Percentiles rank a stretch among this genome's conserved stretches.
These are phyloP conservation scores for Lasiodiplodia theobromae DNA, from an alignment of 2,329 filamentous ascomycete genomes.

Conservation along the genomic window DNA sequence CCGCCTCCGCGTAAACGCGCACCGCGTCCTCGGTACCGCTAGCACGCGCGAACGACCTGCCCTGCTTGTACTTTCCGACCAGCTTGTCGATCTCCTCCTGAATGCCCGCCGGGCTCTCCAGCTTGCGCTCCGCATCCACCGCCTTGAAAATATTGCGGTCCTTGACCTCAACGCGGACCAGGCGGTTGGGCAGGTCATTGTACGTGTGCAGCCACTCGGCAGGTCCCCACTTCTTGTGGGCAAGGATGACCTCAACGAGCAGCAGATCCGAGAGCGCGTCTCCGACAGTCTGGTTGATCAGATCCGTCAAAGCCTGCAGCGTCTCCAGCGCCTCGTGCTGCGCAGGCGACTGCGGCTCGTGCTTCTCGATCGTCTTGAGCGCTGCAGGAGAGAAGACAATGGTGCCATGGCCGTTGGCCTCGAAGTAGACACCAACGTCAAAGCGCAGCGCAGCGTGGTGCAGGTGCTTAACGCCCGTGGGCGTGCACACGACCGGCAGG, in stretches of 20 bases:
- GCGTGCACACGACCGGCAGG: conserved; percentile 89
- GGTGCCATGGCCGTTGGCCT: conserved; percentile 97
- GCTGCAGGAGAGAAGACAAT: conserved; percentile 91
- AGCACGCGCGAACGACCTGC: conserved; percentile 87
- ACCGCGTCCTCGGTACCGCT: conserved; percentile 97
- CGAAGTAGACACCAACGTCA: conserved; percentile 97
- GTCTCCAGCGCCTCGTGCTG: conserved; percentile 89
- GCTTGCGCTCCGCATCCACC: conserved; percentile 87
- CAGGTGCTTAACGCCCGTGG: conserved; percentile 95
- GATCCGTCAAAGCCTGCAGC: conserved; percentile 80
- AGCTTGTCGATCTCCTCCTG: conserved; percentile 87
- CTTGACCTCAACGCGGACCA: conserved; percentile 89
- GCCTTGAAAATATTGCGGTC: conserved; percentile 91
- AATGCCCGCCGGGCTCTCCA: conserved; percentile 78
- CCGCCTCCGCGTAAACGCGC: conserved; percentile 93
- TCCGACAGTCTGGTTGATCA: conserved; percentile 98
- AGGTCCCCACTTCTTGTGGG: conserved; percentile 90
- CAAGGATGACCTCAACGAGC: conserved; percentile 93
- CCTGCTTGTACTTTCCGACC: conserved; percentile 90
- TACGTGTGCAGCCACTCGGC: conserved; percentile 94
- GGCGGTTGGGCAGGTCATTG: conserved; percentile 89
- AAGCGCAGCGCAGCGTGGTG: conserved; percentile 96
- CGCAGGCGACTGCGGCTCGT: conserved; percentile 86
- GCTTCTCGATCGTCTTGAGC: conserved; percentile 76
- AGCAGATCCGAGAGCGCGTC: conserved; percentile 96